Evolutionary conservation across 306 rosid genomes (phyloP).

Genomic region (Gastrolobium bilobum): DNA sequence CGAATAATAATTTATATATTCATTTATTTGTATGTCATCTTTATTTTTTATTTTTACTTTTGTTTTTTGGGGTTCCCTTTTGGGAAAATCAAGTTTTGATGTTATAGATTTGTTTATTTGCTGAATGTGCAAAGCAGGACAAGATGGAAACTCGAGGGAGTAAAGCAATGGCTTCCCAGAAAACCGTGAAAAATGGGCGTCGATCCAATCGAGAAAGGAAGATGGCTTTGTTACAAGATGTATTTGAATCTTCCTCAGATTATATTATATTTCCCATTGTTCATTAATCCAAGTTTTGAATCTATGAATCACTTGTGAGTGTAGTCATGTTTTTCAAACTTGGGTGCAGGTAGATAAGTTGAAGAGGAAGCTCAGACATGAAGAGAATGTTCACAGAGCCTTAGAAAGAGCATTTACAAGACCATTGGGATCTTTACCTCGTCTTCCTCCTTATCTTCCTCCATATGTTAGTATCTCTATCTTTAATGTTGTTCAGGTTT

Average conservation of each 20-base stretch:
- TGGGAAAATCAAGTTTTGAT: slow-evolving; percentile 17
- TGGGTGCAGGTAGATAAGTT: slow-evolving; percentile 83
- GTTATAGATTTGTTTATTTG: slow-evolving; percentile 50
- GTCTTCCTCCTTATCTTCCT: slow-evolving; percentile 99
- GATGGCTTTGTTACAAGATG: slow-evolving; percentile 92
- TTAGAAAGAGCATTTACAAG: slow-evolving; percentile 96
- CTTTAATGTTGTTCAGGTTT: background rate
- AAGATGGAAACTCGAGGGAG: slow-evolving; percentile 70
- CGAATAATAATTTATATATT: slow-evolving; percentile 60
- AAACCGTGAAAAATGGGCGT: slow-evolving; percentile 66
- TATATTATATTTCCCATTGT: background rate
- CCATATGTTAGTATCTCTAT: slow-evolving; percentile 71
- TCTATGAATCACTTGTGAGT: slow-evolving; percentile 33
- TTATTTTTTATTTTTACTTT: background rate
- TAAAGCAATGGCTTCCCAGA: slow-evolving; percentile 66
- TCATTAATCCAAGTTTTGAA: slow-evolving; percentile 14
- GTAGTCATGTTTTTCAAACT: slow-evolving; percentile 30
- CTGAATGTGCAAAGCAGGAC: slow-evolving; percentile 68
- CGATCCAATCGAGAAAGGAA: slow-evolving; percentile 85
- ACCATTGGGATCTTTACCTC: slow-evolving; percentile 96
- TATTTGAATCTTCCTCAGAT: slow-evolving; percentile 49
- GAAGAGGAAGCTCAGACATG: slow-evolving; percentile 97
- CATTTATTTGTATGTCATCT: background rate
- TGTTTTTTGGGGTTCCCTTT: slow-evolving; percentile 6
- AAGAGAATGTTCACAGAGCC: slow-evolving; percentile 98